phyloP scores from a whole-genome alignment of 345 rosid species.

The Melastoma malabathricum region DNA sequence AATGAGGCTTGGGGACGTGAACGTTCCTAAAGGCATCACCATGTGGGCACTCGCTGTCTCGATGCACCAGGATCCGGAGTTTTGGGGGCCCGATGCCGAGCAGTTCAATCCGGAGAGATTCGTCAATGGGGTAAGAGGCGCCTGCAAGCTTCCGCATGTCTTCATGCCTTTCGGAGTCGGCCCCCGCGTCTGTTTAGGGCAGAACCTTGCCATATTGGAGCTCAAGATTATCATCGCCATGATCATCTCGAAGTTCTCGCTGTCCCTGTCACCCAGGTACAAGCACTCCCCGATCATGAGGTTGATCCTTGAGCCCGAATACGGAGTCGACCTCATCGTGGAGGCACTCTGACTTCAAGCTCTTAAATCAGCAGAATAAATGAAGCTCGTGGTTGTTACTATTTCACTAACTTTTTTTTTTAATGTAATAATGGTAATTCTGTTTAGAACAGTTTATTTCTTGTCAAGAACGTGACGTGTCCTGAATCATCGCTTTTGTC shows the following conservation, averaged over 20 bases:
- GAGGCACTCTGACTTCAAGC: constrained; percentile 4
- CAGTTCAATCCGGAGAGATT: constrained; percentile 19
- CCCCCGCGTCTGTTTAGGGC: constrained; percentile 15
- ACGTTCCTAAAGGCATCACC: constrained; percentile 8
- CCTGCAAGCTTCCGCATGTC: constrained; percentile 19
- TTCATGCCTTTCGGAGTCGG: constrained; percentile 21
- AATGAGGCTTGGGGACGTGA: neutral
- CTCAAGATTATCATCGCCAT: constrained; percentile 18
- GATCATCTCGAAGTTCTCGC: constrained; percentile 13
- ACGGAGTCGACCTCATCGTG: constrained; percentile 10
- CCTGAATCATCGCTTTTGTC: no score
- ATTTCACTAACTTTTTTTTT: no score
- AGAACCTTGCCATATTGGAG: constrained; percentile 17
- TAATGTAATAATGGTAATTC: no score
- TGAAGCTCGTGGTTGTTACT: no score
- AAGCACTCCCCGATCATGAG: constrained; percentile 14
- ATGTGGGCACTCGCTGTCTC: constrained; percentile 5
- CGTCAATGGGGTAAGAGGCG: constrained; percentile 12
- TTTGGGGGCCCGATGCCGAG: constrained; percentile 18
- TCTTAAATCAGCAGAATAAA: no score
- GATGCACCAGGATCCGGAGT: constrained; percentile 11
- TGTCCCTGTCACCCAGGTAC: constrained; percentile 20
- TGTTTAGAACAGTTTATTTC: no score
- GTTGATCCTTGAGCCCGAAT: constrained; percentile 9
- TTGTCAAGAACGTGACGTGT: no score